Evolutionary conservation across 2,329 filamentous ascomycete genomes (phyloP), one percentile per base, ranked within the genome.

Genomic region (Stromatinia cepivora): DNA sequence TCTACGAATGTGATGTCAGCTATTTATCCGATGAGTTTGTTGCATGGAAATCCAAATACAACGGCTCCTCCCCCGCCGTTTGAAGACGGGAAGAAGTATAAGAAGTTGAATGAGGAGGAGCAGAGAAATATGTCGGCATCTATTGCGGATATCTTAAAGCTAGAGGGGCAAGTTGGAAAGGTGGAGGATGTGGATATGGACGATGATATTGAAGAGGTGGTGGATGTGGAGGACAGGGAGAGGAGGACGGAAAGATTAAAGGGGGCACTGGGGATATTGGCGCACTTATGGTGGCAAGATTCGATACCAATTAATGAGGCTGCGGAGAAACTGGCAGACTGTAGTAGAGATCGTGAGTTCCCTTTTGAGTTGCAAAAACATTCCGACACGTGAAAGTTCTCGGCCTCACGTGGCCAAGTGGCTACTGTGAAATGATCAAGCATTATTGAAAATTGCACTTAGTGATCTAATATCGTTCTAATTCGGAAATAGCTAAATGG

Each of bases 321-420:
- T 52, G 83, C 84, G 1, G 82, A 87, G 75, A 84, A 83, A 69
- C 75, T 88, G 0, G 87, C 83, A 0, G 83, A 88, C 72, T 84
- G 82, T 7, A 86, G 86, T 72, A 81, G 87, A 75, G 82, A 86
- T 75, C 82, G 86, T 87, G 74, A 81, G 84, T 77, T 62, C 4
- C n/a, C 65, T 66, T 71, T 36, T 59, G n/a, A 34, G 13, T 42
- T 48, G 25, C 25, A 42, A 11, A 53, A 25, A 54, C 15, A 45
- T 39, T 64, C 8, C 13, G 48, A 42, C 56, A 62, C 20, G 25
- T 59, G 46, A 6, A 34, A 31, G 15, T 20, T 39, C n/a, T 48
- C 8, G 15, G 10, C 39, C n/a, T 67, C 66, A 67, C 45, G n/a
- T 67, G 65, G 65, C 15, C 54, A 42, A 67, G 65, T 50, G 34